Base-by-base conservation (phyloP, 176 grass and related monocot species). In the Canna indica region DNA sequence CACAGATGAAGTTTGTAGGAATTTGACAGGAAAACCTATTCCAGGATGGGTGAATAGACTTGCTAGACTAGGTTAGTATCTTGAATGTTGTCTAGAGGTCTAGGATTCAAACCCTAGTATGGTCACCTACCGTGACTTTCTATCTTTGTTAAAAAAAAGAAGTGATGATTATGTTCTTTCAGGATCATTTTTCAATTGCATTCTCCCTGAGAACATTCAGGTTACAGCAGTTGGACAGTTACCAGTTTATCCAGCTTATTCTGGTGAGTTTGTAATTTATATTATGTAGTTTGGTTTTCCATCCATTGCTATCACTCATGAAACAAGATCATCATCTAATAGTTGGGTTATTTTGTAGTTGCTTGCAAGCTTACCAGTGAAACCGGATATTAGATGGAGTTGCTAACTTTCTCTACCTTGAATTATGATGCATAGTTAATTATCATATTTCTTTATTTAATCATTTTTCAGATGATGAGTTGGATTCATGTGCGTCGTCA, bases 21-120 rank as follows among this genome's bases (percentile, higher is more conserved):
- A 76, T 60, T 74, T 91, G 44, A 88, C 85, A 30, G 67, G 80
- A 29, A 88, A 88, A 74, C 53, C 82, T 5, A 79, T 79, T 48
- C 84, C 91, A 31, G 80, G 86, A 45, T 95, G 87, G 91, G 82
- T 95, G 47, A 95, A 95, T 77, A 82, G 87, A 60, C 77, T 95
- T 67, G 91, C 91, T 25, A 86, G 91, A 88, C 75, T 90, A 78
- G 91, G 87, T 90, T 25, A 50, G 74, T 88, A 79, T 66, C 63
- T 66, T 41, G n/a, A n/a, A n/a, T n/a, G n/a, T n/a, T n/a, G n/a
- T n/a, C n/a, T n/a, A n/a, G n/a, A n/a, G n/a, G n/a, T n/a, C n/a
- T n/a, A n/a, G n/a, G n/a, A n/a, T n/a, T n/a, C n/a, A n/a, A n/a
- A n/a, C n/a, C n/a, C n/a, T n/a, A n/a, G n/a, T n/a, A n/a, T n/a